Evolutionary conservation across 1,139 yeast genomes (phyloP).

Genomic region (Geotrichum carabidarum): DNA sequence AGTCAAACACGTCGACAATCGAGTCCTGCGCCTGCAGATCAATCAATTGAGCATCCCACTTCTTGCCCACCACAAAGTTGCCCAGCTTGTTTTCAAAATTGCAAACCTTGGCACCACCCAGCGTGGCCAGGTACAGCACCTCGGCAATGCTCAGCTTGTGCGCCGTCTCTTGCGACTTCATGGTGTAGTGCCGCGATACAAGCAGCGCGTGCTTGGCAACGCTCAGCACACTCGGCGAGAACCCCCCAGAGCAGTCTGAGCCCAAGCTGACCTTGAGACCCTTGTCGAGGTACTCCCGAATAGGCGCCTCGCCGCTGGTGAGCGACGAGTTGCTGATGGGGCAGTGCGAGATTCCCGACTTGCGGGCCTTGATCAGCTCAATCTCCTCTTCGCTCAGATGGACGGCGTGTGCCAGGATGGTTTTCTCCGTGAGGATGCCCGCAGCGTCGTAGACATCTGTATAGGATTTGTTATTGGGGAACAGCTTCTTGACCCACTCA

Average conservation of each 20-base stretch:
- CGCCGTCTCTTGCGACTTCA: slow-evolving; percentile 46
- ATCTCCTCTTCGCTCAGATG: slow-evolving; percentile 67
- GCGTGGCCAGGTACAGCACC: slow-evolving; percentile 73
- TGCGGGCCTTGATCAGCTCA: slow-evolving; percentile 47
- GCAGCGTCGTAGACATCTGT: slow-evolving; percentile 71
- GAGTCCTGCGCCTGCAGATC: slow-evolving; percentile 52
- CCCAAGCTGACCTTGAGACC: slow-evolving; percentile 80
- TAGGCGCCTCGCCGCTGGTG: slow-evolving; percentile 87
- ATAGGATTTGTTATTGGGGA: slow-evolving; percentile 66
- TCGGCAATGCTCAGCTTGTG: slow-evolving; percentile 62
- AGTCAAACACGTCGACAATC: slow-evolving; percentile 66
- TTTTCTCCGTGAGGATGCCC: slow-evolving; percentile 54
- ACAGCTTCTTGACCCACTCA: slow-evolving; percentile 63
- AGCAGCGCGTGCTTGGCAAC: slow-evolving; percentile 74
- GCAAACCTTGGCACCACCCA: slow-evolving; percentile 84
- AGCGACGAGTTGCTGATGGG: slow-evolving; percentile 87
- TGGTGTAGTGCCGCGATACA: slow-evolving; percentile 79
- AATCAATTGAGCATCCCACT: slow-evolving; percentile 78
- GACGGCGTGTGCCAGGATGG: slow-evolving; percentile 86
- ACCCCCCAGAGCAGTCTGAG: slow-evolving; percentile 91
- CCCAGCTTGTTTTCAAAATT: slow-evolving; percentile 59
- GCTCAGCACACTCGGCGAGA: slow-evolving; percentile 68
- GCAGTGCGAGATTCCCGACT: slow-evolving; percentile 83
- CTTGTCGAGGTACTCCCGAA: slow-evolving; percentile 60
- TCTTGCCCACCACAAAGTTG: slow-evolving; percentile 66